These are phyloP conservation scores for Mucuna pruriens DNA, from an alignment of 306 rosid genomes.

Conservation along the genomic window DNA sequence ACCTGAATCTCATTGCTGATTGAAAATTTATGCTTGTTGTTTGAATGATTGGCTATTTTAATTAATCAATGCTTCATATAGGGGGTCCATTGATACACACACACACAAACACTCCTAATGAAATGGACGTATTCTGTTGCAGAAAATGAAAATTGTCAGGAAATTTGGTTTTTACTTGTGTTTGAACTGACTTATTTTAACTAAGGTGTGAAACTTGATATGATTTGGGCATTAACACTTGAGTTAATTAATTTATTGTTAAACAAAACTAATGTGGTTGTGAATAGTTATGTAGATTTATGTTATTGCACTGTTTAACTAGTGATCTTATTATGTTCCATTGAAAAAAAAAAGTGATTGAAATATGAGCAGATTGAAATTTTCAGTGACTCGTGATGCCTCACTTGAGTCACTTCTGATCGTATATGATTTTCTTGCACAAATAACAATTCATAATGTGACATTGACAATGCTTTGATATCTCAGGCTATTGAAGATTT, in stretches of 20 bases:
- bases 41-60: conserved; percentile 29
- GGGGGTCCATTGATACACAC: conserved; percentile 4
- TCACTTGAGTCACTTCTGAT: background rate
- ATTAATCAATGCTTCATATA: conserved; percentile 1
- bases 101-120: conserved; percentile 2
- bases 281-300: background rate
- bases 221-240: conserved; percentile 9
- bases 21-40: conserved; percentile 1
- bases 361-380: conserved; percentile 5
- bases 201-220: conserved; percentile 15
- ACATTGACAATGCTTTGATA: conserved; percentile 22
- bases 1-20: conserved; percentile 15
- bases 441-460: conserved; percentile 30
- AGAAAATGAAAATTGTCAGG: conserved; percentile 21
- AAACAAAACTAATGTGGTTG: conserved; percentile 16
- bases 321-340: conserved; percentile 1
- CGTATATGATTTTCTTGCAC: conserved; percentile 36
- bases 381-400: conserved; percentile 4
- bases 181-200: conserved; percentile 15
- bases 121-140: background rate
- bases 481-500: conserved; percentile 88
- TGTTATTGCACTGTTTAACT: conserved; percentile 7
- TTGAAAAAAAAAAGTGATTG: background rate
- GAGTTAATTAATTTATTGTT: background rate
- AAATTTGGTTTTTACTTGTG: background rate